phyloP scores from a whole-genome alignment of 768 basidiomycete species.

The Gloeopeniophorella convolvens region DNA sequence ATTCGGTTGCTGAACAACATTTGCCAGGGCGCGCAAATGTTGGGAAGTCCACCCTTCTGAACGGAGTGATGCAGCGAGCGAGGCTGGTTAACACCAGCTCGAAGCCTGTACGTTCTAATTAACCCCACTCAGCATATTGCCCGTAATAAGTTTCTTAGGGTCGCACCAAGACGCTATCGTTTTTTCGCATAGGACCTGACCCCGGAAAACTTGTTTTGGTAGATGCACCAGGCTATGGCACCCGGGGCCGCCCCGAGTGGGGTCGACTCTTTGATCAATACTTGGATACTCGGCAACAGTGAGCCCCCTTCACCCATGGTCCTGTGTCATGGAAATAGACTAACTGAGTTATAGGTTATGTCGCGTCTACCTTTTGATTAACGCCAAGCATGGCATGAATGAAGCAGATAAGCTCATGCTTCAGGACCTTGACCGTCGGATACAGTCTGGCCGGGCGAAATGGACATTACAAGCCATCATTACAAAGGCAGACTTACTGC shows the following conservation, averaged over 20 bases:
- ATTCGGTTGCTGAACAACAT: background rate
- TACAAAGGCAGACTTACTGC: constrained; percentile 60
- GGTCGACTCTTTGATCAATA: constrained; percentile 64
- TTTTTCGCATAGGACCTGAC: constrained; percentile 55
- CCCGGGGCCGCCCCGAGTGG: constrained; percentile 70
- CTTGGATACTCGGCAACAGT: constrained; percentile 55
- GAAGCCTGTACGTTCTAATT: constrained; percentile 50
- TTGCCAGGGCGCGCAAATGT: constrained; percentile 65
- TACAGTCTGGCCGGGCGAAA: constrained; percentile 31
- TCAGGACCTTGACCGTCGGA: constrained; percentile 36
- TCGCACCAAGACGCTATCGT: constrained; percentile 64
- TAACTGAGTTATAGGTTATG: constrained; percentile 47
- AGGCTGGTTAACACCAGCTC: constrained; percentile 58
- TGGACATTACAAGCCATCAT: constrained; percentile 67
- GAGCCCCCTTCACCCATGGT: too few species aligned
- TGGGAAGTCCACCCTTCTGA: constrained; percentile 71
- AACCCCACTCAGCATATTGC: background rate
- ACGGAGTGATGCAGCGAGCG: constrained; percentile 55
- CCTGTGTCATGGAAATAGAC: too few species aligned
- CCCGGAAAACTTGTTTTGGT: constrained; percentile 58
- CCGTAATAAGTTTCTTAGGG: constrained; percentile 38
- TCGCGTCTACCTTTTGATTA: constrained; percentile 65
- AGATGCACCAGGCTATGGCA: constrained; percentile 78
- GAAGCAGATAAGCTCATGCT: constrained; percentile 58
- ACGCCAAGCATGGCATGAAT: constrained; percentile 58